phyloP scores from a whole-genome alignment of 1,284 basidiomycete genomes.

The Peniophora sp. region DNA sequence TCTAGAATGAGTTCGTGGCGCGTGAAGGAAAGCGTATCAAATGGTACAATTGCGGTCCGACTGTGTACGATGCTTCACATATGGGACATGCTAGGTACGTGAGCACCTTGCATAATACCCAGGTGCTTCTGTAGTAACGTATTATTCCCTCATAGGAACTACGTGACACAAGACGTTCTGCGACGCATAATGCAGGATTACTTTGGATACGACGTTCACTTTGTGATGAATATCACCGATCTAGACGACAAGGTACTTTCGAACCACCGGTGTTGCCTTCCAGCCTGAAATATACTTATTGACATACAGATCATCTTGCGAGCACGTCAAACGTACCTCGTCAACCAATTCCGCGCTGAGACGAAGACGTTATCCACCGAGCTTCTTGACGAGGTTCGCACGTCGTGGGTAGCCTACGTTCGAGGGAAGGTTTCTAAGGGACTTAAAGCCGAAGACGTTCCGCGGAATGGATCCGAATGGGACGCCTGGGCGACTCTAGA shows the following conservation, averaged over 20 bases:
- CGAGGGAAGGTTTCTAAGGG: constrained; percentile 52
- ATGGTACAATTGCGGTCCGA: constrained; percentile 99
- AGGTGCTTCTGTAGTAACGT: too few species aligned
- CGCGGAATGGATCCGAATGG: constrained; percentile 40
- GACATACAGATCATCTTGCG: constrained; percentile 75
- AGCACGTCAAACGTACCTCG: constrained; percentile 79
- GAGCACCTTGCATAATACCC: too few species aligned
- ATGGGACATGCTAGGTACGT: constrained; percentile 95
- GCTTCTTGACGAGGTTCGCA: constrained; percentile 51
- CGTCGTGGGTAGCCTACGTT: constrained; percentile 62
- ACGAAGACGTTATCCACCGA: constrained; percentile 49
- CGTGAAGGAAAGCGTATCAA: constrained; percentile 81
- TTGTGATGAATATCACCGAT: constrained; percentile 99
- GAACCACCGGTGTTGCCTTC: constrained; percentile 5
- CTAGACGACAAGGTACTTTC: constrained; percentile 93
- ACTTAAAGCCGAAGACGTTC: constrained; percentile 39
- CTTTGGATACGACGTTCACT: constrained; percentile 96
- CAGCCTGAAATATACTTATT: not conserved
- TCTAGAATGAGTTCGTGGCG: constrained; percentile 78
- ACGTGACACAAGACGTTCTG: constrained; percentile 95
- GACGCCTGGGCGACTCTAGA: constrained; percentile 46
- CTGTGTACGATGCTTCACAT: constrained; percentile 97
- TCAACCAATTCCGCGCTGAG: constrained; percentile 56
- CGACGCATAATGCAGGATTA: constrained; percentile 92
- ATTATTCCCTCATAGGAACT: constrained; percentile 59